Percentiles rank a stretch among this genome's conserved stretches.
These are phyloP conservation scores for Hypsizygus ulmarius DNA, from an alignment of 1,284 basidiomycete genomes.

Conservation along the genomic window DNA sequence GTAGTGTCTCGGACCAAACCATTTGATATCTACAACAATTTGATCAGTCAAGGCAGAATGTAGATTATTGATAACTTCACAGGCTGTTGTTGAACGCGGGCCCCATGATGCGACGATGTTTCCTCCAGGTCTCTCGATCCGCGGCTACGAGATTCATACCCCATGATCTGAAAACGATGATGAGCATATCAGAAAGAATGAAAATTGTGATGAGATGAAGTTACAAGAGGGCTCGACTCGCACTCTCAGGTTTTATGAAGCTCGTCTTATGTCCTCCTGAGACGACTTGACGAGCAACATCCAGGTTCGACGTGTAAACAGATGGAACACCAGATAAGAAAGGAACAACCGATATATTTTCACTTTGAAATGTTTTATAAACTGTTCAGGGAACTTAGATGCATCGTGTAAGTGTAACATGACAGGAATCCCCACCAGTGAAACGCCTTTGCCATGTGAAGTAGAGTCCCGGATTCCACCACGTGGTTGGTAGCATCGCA, in stretches of 20 bases:
- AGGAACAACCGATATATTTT: constrained; percentile 45
- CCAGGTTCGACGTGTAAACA: constrained; percentile 47
- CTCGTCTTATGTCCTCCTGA: constrained; percentile 36
- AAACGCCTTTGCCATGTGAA: constrained; percentile 40
- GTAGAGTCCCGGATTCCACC: constrained; percentile 42
- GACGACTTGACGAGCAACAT: constrained; percentile 46
- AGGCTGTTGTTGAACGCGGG: constrained; percentile 48
- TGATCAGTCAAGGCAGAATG: not conserved
- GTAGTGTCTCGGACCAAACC: constrained; percentile 43
- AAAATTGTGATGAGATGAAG: constrained; percentile 13
- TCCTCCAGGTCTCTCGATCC: constrained; percentile 47
- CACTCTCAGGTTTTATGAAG: constrained; percentile 40
- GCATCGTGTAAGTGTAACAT: constrained; percentile 1
- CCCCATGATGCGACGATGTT: constrained; percentile 45
- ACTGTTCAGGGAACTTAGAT: constrained; percentile 27
- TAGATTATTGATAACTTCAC: constrained; percentile 28
- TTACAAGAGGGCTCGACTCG: constrained; percentile 34
- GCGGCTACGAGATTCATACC: constrained; percentile 46
- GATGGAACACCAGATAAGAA: constrained; percentile 37
- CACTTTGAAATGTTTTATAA: constrained; percentile 36
- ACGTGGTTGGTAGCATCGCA: constrained; percentile 36
- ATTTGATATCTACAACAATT: constrained; percentile 36
- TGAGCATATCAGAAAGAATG: not conserved
- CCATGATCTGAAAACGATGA: constrained; percentile 33
- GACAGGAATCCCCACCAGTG: constrained; percentile 19